Percentiles rank a stretch among this genome's conserved stretches.
These are phyloP conservation scores for Vachellia collinsii DNA, from an alignment of 306 rosid species.

Conservation along the genomic window DNA sequence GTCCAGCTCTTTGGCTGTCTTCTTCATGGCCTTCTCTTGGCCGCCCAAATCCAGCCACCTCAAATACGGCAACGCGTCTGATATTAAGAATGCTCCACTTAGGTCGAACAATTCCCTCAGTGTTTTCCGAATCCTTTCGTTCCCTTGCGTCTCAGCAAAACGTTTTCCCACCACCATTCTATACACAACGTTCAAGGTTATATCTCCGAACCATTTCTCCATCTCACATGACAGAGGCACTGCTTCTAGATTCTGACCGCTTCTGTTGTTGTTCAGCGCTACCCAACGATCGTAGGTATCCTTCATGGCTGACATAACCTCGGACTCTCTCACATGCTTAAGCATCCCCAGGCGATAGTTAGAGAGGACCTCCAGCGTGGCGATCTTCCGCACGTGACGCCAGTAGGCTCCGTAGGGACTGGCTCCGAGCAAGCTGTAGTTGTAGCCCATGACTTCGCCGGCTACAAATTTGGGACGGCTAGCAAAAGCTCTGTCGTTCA, in stretches of 20 bases:
- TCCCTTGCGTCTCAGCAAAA: conserved; percentile 27
- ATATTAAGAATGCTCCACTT: neutral
- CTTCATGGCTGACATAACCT: neutral
- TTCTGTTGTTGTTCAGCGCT: neutral
- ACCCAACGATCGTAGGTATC: neutral
- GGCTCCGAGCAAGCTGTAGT: conserved; percentile 24
- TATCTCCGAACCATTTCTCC: conserved; percentile 44
- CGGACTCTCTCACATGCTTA: conserved; percentile 28
- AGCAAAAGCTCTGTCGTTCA: conserved; percentile 8
- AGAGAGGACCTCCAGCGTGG: conserved; percentile 29
- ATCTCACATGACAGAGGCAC: conserved; percentile 26
- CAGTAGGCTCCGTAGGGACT: conserved; percentile 46
- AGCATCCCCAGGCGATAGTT: conserved; percentile 15
- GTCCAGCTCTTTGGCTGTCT: conserved; percentile 36
- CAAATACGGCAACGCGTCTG: conserved; percentile 41
- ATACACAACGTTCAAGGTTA: conserved; percentile 11
- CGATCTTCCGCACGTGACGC: conserved; percentile 5
- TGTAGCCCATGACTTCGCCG: conserved; percentile 15
- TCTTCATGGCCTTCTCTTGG: conserved; percentile 40
- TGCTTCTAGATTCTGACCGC: neutral
- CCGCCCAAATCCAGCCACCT: conserved; percentile 59
- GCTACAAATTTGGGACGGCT: neutral
- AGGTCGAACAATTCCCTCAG: conserved; percentile 15
- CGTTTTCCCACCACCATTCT: conserved; percentile 38
- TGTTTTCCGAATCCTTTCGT: neutral